Base-by-base conservation (phyloP, 2,329 filamentous ascomycete species). In the Colletotrichum paranaense region DNA sequence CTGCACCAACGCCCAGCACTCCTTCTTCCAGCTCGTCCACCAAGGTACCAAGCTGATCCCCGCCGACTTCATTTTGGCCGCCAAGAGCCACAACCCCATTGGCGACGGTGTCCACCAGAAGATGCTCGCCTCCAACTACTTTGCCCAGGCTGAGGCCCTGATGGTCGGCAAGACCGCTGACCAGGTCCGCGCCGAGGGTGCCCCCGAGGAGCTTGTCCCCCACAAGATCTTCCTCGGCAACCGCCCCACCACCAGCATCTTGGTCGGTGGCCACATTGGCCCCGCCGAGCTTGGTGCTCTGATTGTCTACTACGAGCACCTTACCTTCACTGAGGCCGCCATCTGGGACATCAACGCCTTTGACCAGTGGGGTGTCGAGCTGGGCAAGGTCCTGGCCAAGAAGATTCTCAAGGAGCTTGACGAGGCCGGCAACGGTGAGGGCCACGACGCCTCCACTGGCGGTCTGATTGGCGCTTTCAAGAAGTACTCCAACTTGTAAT, bases 321-420 rank as follows among this genome's bases (percentile, higher is more conserved):
- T 98, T 75, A 98, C 97, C 69, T 99, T 99, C 85, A 97, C 94
- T 49, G 97, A 99, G 87, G 97, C 97, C 79, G 96, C 95, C 65
- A 89, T 99, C 82, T 99, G 97, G 97, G 97, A 98, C 87, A 98
- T 99, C 89, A 99, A 99, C 91, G 95, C 93, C 81, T 99, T 98
- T 82, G 97, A 99, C 87, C 97, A 99, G 89, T 99, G 97, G 97
- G 97, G 97, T 86, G 97, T 99, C 57, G 97, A 99, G 89, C 88
- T 99, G 75, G 97, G 97, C 84, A 99, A 99, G 92, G 92, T 93
- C 53, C 88, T 99, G 77, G 97, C 97, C 75, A 98, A 96, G 92
- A 95, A 95, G 87, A 95, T 95, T 76, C 92, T 94, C 78, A 84
- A 85, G 80, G 97, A 99, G 88, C 89, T 99, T 72, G 95, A 98